Evolutionary conservation across 2,329 filamentous ascomycete genomes (phyloP).

Genomic region (Pseudogymnoascus sp.): DNA sequence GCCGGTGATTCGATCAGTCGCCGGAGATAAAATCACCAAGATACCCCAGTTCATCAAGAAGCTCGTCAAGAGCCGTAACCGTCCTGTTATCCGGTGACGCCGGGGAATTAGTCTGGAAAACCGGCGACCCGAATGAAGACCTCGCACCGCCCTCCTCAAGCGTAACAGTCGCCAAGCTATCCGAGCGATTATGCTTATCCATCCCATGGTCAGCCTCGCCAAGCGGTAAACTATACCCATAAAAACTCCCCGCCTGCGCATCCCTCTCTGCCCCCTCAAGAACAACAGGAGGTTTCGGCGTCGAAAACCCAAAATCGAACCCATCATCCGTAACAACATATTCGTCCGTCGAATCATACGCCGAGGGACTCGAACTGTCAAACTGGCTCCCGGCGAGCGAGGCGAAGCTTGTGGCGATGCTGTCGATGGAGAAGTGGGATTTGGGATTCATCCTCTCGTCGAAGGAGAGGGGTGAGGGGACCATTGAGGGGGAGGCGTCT

Average conservation of each 20-base stretch:
- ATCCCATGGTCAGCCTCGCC: not conserved
- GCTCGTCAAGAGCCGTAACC: slow-evolving; percentile 32
- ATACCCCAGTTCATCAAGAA: slow-evolving; percentile 45
- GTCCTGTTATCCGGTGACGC: not conserved
- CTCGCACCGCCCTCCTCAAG: slow-evolving; percentile 20
- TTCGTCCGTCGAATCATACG: slow-evolving; percentile 17
- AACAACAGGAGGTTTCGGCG: not conserved
- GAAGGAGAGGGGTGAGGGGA: slow-evolving; percentile 13
- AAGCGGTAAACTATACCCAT: not conserved
- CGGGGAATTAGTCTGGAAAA: not conserved
- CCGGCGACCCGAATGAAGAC: slow-evolving; percentile 16
- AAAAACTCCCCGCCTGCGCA: not conserved
- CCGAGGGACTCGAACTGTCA: slow-evolving; percentile 15
- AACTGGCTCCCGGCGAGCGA: slow-evolving; percentile 24
- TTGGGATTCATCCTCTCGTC: slow-evolving; percentile 14
- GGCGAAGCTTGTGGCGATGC: slow-evolving; percentile 20
- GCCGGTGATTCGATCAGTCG: not conserved
- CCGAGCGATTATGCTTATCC: not conserved
- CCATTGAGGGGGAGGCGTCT: slow-evolving; percentile 8
- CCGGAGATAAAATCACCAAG: slow-evolving; percentile 37
- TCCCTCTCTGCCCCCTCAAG: not conserved
- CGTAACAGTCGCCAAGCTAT: slow-evolving; percentile 10
- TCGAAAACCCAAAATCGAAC: slow-evolving; percentile 16
- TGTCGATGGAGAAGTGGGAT: slow-evolving; percentile 26
- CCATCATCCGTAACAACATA: slow-evolving; percentile 15